Percentiles rank a stretch among this genome's conserved stretches.
These are phyloP conservation scores for Suhomyces maxii DNA, from an alignment of 1,139 yeast genomes.

Conservation along the genomic window DNA sequence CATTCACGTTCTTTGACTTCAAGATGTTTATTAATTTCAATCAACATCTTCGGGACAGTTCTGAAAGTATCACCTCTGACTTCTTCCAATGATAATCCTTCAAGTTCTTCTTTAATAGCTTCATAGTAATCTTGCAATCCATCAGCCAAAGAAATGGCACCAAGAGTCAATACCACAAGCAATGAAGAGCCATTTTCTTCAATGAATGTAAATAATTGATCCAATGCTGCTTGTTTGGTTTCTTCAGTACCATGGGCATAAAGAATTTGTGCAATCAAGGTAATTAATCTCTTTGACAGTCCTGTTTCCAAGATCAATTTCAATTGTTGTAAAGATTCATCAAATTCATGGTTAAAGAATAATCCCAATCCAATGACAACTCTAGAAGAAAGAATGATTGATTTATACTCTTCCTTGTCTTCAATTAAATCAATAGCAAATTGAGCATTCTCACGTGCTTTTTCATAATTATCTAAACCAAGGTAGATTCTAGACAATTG, in stretches of 20 bases:
- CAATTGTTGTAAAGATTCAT: slow-evolving; percentile 66
- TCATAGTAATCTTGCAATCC: slow-evolving; percentile 57
- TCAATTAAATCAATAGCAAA: slow-evolving; percentile 52
- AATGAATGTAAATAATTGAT: slow-evolving; percentile 64
- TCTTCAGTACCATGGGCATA: slow-evolving; percentile 71
- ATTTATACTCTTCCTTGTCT: slow-evolving; percentile 12
- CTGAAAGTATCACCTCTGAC: slow-evolving; percentile 51
- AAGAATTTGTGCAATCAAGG: slow-evolving; percentile 74
- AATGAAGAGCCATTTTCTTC: slow-evolving; percentile 65
- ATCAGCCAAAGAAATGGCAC: slow-evolving; percentile 76
- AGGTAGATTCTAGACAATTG: slow-evolving; percentile 70
- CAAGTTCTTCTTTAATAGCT: slow-evolving; percentile 69
- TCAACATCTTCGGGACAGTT: slow-evolving; percentile 60
- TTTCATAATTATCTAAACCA: slow-evolving; percentile 55
- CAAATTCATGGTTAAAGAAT: slow-evolving; percentile 63
- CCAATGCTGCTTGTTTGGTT: slow-evolving; percentile 80
- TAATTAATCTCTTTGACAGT: slow-evolving; percentile 60
- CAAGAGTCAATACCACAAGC: slow-evolving; percentile 67
- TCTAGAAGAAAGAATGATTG: slow-evolving; percentile 53
- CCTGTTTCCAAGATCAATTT: slow-evolving; percentile 52
- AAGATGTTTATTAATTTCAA: slow-evolving; percentile 47
- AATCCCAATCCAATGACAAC: slow-evolving; percentile 69
- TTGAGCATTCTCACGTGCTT: slow-evolving; percentile 63
- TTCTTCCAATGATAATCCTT: slow-evolving; percentile 47
- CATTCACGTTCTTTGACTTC: slow-evolving; percentile 38